phyloP scores from a whole-genome alignment of 441 rosid species.

The Flueggea neowawraea region DNA sequence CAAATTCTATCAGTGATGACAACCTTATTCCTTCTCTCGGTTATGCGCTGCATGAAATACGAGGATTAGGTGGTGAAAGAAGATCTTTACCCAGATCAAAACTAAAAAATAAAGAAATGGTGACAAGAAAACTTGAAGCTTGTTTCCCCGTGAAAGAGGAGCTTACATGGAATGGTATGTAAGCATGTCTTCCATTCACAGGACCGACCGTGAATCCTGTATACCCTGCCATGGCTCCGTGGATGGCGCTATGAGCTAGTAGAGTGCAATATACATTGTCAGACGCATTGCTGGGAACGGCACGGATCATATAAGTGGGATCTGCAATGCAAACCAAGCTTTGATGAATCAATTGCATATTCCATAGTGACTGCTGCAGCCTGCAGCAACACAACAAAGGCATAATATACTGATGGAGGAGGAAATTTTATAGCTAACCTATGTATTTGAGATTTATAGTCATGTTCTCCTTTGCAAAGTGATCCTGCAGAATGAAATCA shows the following conservation, averaged over 20 bases:
- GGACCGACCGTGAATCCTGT: slow-evolving; percentile 81
- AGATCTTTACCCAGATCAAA: not conserved
- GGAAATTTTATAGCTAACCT: slow-evolving; percentile 27
- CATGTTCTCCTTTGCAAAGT: slow-evolving; percentile 47
- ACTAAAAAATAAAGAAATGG: not conserved
- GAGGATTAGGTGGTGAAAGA: not conserved
- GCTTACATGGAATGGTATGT: slow-evolving; percentile 73
- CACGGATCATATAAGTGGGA: slow-evolving; percentile 84
- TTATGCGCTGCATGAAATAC: slow-evolving; percentile 40
- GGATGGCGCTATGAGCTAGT: slow-evolving; percentile 82
- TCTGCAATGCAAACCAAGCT: slow-evolving; percentile 32
- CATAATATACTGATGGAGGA: not conserved
- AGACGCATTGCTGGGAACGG: slow-evolving; percentile 74
- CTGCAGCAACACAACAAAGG: not conserved
- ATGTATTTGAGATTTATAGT: slow-evolving; percentile 70
- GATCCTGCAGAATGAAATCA: slow-evolving; percentile 45
- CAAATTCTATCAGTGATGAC: slow-evolving; percentile 85
- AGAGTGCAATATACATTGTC: slow-evolving; percentile 80
- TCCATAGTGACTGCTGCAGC: not conserved
- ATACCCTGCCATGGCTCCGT: slow-evolving; percentile 92
- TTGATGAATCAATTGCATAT: not conserved
- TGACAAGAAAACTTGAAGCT: not conserved
- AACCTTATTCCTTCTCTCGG: slow-evolving; percentile 58
- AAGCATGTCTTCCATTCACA: slow-evolving; percentile 75
- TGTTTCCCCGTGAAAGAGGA: not conserved